phyloP scores from a whole-genome alignment of 441 rosid genomes.

The Populus tomentosa region DNA sequence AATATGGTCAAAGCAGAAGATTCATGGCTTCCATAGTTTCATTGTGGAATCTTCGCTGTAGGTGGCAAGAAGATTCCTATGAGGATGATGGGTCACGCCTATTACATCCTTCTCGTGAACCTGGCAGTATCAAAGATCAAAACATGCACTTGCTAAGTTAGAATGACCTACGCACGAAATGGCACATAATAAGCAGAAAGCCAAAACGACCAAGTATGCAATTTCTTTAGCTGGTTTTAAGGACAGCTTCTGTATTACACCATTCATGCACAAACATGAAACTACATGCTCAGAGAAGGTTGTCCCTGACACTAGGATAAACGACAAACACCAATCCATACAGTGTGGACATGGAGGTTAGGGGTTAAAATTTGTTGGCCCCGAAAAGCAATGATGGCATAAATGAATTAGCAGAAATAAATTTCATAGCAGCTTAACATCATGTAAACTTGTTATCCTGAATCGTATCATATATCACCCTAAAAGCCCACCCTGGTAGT shows the following conservation, averaged over 20 bases:
- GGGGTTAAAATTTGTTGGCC: background rate
- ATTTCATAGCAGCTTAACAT: background rate
- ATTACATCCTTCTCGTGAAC: slow-evolving; percentile 91
- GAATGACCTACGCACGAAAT: background rate
- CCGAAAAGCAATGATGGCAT: background rate
- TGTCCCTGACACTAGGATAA: background rate
- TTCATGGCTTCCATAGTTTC: slow-evolving; percentile 85
- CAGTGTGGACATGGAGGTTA: background rate
- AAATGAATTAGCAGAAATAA: background rate
- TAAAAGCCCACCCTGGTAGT: background rate
- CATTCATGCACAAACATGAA: background rate
- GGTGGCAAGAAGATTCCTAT: slow-evolving; percentile 75
- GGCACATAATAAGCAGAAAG: background rate
- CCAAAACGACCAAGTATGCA: background rate
- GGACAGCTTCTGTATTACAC: background rate
- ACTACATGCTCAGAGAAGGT: background rate
- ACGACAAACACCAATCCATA: background rate
- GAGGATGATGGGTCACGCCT: slow-evolving; percentile 83
- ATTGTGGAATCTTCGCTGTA: slow-evolving; percentile 71
- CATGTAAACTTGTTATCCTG: background rate
- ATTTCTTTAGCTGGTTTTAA: background rate
- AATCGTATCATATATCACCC: too few species aligned
- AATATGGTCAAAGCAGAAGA: background rate
- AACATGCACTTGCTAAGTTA: background rate
- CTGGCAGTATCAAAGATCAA: slow-evolving; percentile 28